phyloP scores from a whole-genome alignment of 148 eudicot genomes.

The Limonium bicolor region DNA sequence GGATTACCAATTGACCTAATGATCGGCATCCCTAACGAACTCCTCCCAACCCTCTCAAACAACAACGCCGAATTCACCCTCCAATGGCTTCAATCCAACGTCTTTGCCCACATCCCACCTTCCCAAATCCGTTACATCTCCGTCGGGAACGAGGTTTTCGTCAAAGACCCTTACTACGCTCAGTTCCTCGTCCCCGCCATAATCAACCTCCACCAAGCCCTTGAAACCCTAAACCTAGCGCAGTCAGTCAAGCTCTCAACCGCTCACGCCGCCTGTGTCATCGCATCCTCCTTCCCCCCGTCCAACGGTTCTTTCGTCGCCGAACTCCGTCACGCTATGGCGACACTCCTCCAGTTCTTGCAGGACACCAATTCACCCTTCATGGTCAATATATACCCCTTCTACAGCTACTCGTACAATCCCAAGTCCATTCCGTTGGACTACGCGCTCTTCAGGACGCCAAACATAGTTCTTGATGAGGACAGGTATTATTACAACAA shows the following conservation, averaged over 20 bases:
- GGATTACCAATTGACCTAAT: constrained; percentile 39
- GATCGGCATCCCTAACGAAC: constrained; percentile 67
- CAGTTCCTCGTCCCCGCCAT: constrained; percentile 47
- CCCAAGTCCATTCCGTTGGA: constrained; percentile 38
- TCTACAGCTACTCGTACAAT: constrained; percentile 38
- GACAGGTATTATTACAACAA: constrained; percentile 38
- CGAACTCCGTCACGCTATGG: constrained; percentile 13
- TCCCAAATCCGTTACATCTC: constrained; percentile 44
- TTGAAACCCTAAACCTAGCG: constrained; percentile 29
- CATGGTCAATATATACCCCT: constrained; percentile 79
- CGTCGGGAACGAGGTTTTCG: constrained; percentile 59
- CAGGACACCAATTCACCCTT: constrained; percentile 37
- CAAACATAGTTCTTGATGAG: constrained; percentile 17
- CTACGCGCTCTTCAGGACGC: constrained; percentile 31
- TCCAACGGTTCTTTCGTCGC: constrained; percentile 37
- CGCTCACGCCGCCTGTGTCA: constrained; percentile 40
- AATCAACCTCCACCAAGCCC: constrained; percentile 36
- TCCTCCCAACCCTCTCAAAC: constrained; percentile 35
- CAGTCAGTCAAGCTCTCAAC: constrained; percentile 45
- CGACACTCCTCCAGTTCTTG: constrained; percentile 31
- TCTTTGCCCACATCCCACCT: constrained; percentile 25
- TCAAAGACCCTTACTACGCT: constrained; percentile 37
- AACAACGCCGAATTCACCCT: constrained; percentile 16
- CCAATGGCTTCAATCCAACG: constrained; percentile 46
- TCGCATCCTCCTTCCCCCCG: constrained; percentile 50